phyloP scores from a whole-genome alignment of 306 rosid genomes.

The Sesbania bispinosa region DNA sequence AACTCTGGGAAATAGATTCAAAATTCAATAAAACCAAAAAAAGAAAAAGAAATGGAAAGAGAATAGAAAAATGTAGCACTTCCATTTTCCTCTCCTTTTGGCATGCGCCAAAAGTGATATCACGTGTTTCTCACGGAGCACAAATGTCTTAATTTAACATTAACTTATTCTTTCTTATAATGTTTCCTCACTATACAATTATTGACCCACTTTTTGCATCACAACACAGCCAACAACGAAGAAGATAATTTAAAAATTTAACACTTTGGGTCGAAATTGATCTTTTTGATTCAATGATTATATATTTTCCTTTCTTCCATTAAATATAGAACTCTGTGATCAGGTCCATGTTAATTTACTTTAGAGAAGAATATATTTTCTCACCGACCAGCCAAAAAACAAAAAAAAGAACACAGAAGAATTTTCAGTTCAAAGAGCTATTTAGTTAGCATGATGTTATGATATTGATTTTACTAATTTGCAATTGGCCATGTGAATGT shows the following conservation, averaged over 20 bases:
- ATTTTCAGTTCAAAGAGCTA: no score
- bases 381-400: no score
- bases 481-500: no score
- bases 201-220: slow-evolving; percentile 9
- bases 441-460: no score
- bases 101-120: slow-evolving; percentile 62
- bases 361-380: not conserved
- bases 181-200: slow-evolving; percentile 5
- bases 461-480: no score
- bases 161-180: not conserved
- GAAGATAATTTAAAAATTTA: slow-evolving; percentile 13
- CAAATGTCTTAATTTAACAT: not conserved
- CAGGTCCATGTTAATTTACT: not conserved
- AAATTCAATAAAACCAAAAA: not conserved
- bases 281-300: slow-evolving; percentile 52
- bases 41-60: not conserved
- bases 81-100: slow-evolving; percentile 39
- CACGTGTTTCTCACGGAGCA: slow-evolving; percentile 45
- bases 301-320: not conserved
- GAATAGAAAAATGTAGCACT: not conserved
- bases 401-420: no score
- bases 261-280: slow-evolving; percentile 39
- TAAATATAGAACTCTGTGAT: not conserved
- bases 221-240: slow-evolving; percentile 14
- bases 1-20: not conserved